Evolutionary conservation across 768 basidiomycete genomes (phyloP), one percentile per base, ranked within the genome.

Genomic region (Leucocoprinus birnbaumii): DNA sequence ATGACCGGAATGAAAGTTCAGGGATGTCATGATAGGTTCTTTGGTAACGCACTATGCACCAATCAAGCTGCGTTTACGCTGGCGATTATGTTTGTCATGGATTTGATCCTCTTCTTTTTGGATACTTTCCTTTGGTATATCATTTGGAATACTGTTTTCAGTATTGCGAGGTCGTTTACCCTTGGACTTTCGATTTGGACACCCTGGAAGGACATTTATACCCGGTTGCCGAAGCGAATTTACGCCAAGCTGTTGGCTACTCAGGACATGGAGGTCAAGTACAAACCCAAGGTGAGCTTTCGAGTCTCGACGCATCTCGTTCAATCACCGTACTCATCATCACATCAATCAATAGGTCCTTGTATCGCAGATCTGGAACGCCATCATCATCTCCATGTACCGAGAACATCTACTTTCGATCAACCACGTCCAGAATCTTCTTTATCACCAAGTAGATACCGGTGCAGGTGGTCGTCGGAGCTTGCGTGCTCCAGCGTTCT

Each of bases 121-220:
- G 97, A 99, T 75, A 99, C 97, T 6, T 99, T 98, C 88, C 74
- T 99, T 26, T 99, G 97, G 97, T 99, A 95, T 67, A 95, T 98
- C 74, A 98, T 98, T 67, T 98, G 96, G 96, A 98, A 98, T 71
- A 95, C 94, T 9, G 90, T 94, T 53, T 90, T 91, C 74, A 89
- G 87, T 65, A 91, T 95, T 63, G 88, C 77, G 21, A 81, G 95
- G 52, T 90, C 87, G 16, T 99, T 99, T 72, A 77, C 83, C 21
- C 80, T 98, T 48, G 97, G 96, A 6, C 79, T 99, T 48, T 94
- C 91, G 26, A 96, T 99, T 58, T 98, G 97, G 97, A 98, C 97
- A 3, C 97, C 97, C 2, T 99, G 96, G 97, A 88, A 86, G 72
- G 96, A 98, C 67, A 97, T 99, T 68, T 99, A 87, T 72, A 92